Conservation (phyloP, 108 stramenopile species). For the Nitzschia palea region DNA sequence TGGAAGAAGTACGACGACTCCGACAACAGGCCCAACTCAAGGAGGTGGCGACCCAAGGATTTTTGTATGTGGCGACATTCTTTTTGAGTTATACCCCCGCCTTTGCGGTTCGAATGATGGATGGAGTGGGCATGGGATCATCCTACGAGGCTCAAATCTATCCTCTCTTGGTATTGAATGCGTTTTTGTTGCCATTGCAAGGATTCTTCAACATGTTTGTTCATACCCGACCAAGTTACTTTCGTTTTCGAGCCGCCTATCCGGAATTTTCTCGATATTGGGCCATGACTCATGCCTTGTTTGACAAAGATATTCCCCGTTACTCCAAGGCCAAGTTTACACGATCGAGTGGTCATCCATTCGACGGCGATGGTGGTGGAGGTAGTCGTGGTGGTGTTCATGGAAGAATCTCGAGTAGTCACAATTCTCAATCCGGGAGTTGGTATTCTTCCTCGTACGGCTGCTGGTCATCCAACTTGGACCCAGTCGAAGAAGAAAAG, state of each 20-base stretch:
- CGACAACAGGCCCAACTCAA: slow-evolving; percentile 3
- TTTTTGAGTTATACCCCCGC: slow-evolving; percentile 13
- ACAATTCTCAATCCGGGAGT: background rate
- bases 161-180: slow-evolving; percentile 37
- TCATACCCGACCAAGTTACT: slow-evolving; percentile 44
- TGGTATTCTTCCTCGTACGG: too few relatives aligned
- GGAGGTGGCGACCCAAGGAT: slow-evolving; percentile 24
- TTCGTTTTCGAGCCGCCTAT: slow-evolving; percentile 23
- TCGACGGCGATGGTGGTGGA: background rate
- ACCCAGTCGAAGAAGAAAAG: background rate
- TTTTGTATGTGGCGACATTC: slow-evolving; percentile 20
- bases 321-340: background rate
- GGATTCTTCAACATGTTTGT: slow-evolving; percentile 58
- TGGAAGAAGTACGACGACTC: background rate
- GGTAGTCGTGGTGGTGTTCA: background rate
- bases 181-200: slow-evolving; percentile 54
- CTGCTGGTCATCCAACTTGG: background rate
- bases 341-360: background rate
- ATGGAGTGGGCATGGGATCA: slow-evolving; percentile 15
- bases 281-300: background rate
- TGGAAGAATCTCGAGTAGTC: background rate
- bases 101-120: slow-evolving; percentile 15
- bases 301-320: slow-evolving; percentile 1
- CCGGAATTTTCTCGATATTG: background rate
- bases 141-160: slow-evolving; percentile 7